Evolutionary conservation across 768 basidiomycete species (phyloP).

Genomic region (Cystofilobasidium capitatum): DNA sequence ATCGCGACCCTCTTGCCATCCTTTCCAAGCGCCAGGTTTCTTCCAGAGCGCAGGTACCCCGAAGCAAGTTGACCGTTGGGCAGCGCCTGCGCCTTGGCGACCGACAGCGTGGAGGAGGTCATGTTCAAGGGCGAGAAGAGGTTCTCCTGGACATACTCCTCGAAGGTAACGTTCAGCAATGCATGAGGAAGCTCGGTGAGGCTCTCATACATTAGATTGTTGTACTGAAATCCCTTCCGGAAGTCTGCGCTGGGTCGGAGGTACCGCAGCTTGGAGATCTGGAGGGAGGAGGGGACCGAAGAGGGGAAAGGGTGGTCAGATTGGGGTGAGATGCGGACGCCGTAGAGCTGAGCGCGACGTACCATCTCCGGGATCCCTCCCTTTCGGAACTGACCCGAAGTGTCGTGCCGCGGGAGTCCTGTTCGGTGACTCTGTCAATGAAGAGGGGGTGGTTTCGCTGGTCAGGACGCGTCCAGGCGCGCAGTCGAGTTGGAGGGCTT

Average conservation of each 20-base stretch:
- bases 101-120: slow-evolving; percentile 6
- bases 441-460: too few relatives aligned
- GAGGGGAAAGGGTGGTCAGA: background rate
- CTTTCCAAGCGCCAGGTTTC: background rate
- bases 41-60: slow-evolving; percentile 6
- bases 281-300: background rate
- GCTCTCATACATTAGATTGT: slow-evolving; percentile 14
- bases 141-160: slow-evolving; percentile 15
- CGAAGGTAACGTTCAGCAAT: background rate
- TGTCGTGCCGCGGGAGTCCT: slow-evolving; percentile 11
- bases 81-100: background rate
- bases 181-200: background rate
- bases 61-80: background rate
- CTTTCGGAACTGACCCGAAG: background rate
- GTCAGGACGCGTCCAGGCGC: background rate
- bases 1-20: background rate
- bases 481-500: background rate
- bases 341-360: background rate
- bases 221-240: slow-evolving; percentile 2
- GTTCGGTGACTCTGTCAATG: slow-evolving; percentile 9
- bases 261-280: slow-evolving; percentile 8
- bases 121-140: slow-evolving; percentile 3
- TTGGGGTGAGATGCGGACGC: background rate
- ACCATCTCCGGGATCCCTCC: slow-evolving; percentile 15
- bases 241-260: slow-evolving; percentile 6